Base-by-base conservation (phyloP, 208 protist species). In the Trypanosoma scelopori region DNA sequence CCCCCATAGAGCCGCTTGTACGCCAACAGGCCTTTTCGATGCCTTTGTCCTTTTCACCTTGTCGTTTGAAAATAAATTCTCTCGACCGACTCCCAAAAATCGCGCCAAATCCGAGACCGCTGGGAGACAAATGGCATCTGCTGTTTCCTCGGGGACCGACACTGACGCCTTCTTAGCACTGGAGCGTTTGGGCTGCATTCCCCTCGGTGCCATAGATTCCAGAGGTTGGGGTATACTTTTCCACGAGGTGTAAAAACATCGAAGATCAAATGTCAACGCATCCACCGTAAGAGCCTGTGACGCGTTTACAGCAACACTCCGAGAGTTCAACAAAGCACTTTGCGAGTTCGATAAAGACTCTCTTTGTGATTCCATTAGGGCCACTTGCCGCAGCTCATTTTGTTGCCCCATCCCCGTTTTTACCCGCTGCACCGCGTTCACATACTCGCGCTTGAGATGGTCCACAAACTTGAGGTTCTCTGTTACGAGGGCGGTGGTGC, bases 381-480 rank as follows among this genome's bases (percentile, higher is more conserved):
- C 18, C 22, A 64, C 9, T 30, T 20, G 5, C 18, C 60, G 46
- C 12, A 65, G 48, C 39, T 47, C 48, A 56, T 65, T 65, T 13
- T 65, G 48, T 30, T 47, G 60, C 1, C 23, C 32, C 35, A 46
- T n/a, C 22, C 60, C 60, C 11, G 48, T 65, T 7, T 56, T 41
- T 5, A 55, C 23, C 16, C 60, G 60, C 5, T 28, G 28, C 20
- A 65, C 32, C 15, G 63, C 63, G 51, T 59, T 51, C 6, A 39
- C 1, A 46, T 71, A 75, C 2, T 53, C 60, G 13, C 27, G 32
- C 49, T 75, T 53, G 27, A 70, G 42, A 5, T 75, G 25, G 47
- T 43, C 27, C 28, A 55, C 0, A 64, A 75, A 75, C 12, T 23
- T 2, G 6, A 13, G 3, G 2, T 56, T 27, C 13, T 22, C 23